Evolutionary conservation across 228 moss, liverwort and hornwort species (phyloP).

Genomic region (Sphagnum magellanicum): DNA sequence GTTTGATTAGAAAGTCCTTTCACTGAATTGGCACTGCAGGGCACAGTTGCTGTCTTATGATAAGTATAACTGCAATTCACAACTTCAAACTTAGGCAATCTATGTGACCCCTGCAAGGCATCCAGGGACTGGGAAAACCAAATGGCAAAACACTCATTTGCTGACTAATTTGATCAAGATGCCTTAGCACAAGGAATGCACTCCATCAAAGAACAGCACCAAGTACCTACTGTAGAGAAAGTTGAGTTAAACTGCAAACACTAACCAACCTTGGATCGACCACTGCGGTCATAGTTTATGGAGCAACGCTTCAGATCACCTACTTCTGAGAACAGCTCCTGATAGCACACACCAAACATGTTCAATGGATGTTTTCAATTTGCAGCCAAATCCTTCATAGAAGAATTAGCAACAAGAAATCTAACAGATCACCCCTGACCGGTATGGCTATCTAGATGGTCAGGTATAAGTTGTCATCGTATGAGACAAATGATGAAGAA

Average conservation of each 20-base stretch:
- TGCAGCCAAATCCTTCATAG: neutral
- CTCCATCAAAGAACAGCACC: neutral
- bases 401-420: neutral
- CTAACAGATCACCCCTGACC: neutral
- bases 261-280: constrained; percentile 70
- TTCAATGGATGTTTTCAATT: neutral
- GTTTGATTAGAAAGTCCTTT: neutral
- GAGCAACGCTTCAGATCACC: constrained; percentile 92
- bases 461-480: too few relatives aligned
- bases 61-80: too few relatives aligned
- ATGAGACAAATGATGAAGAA: neutral
- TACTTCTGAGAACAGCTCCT: constrained; percentile 95
- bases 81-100: neutral
- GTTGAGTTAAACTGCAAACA: neutral
- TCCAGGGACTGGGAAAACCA: neutral
- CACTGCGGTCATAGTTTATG: constrained; percentile 82
- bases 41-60: too few relatives aligned
- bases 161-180: neutral
- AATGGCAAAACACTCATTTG: neutral
- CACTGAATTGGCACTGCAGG: too few relatives aligned
- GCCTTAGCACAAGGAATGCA: neutral
- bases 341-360: constrained; percentile 9
- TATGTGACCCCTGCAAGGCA: neutral
- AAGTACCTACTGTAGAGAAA: neutral
- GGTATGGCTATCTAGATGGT: neutral